Evolutionary conservation across 352 stramenopile genomes (phyloP).

Genomic region (Globisporangium nodosum): DNA sequence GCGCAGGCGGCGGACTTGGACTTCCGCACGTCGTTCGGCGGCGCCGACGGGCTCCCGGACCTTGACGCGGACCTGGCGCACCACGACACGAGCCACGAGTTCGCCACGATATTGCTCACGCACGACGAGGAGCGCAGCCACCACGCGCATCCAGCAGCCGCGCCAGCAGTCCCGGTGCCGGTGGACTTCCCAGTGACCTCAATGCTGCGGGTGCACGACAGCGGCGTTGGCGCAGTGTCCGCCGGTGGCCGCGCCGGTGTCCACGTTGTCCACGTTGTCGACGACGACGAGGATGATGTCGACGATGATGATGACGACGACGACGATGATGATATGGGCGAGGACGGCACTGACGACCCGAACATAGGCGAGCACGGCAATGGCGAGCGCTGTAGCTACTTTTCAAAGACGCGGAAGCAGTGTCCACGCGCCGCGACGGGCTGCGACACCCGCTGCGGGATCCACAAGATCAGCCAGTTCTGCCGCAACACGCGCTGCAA

Average conservation of each 20-base stretch:
- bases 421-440: conserved; percentile 64
- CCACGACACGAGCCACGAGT: conserved; percentile 41
- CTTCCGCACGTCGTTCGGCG: conserved; percentile 68
- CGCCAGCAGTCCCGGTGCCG: conserved; percentile 2
- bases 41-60: conserved; percentile 47
- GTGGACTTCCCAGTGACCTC: no score
- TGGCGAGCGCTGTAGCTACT: conserved; percentile 56
- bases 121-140: conserved; percentile 43
- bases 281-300: conserved; percentile 8
- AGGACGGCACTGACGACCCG: conserved; percentile 13
- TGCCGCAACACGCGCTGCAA: conserved; percentile 70
- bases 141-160: not conserved
- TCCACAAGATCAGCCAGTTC: conserved; percentile 84
- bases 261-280: conserved; percentile 3
- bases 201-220: not conserved
- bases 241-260: conserved; percentile 1
- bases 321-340: conserved; percentile 13
- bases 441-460: conserved; percentile 64
- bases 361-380: conserved; percentile 18
- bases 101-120: conserved; percentile 63
- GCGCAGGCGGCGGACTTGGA: conserved; percentile 59
- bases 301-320: conserved; percentile 8
- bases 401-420: conserved; percentile 61
- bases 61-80: conserved; percentile 40
- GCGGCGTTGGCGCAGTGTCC: not conserved